phyloP scores from a whole-genome alignment of 192 early-diverging fungal species.

The Mortierella claussenii region DNA sequence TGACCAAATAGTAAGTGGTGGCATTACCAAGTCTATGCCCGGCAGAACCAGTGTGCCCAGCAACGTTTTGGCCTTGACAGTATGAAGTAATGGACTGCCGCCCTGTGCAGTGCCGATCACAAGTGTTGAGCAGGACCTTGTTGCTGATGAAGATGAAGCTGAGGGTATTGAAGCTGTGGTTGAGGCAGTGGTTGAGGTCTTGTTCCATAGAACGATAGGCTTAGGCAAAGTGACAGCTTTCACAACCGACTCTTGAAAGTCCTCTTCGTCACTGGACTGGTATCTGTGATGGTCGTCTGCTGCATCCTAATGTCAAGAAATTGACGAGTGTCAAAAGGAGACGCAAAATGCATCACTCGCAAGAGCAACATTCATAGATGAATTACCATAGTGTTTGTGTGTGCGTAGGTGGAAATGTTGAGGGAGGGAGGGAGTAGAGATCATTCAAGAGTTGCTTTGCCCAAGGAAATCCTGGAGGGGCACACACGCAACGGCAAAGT shows the following conservation, averaged over 20 bases:
- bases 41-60: slow-evolving; percentile 32
- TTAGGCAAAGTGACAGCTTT: slow-evolving; percentile 47
- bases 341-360: no score
- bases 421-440: no score
- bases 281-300: slow-evolving; percentile 40
- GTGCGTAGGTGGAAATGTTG: no score
- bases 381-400: no score
- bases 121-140: slow-evolving; percentile 24
- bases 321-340: no score
- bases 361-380: no score
- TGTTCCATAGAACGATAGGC: slow-evolving; percentile 31
- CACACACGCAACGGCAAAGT: no score
- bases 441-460: no score
- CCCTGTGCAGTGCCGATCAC: slow-evolving; percentile 42
- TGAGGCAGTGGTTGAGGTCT: not conserved
- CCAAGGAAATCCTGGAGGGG: no score
- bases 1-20: no score
- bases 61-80: slow-evolving; percentile 27
- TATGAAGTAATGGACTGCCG: slow-evolving; percentile 29
- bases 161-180: not conserved
- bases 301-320: slow-evolving; percentile 6
- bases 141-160: not conserved
- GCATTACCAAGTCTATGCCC: slow-evolving; percentile 23
- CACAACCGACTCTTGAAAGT: slow-evolving; percentile 30
- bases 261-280: slow-evolving; percentile 52